Evolutionary conservation across 208 protist species (phyloP), one percentile per base, ranked within the genome.

Genomic region (Polymyxa betae): DNA sequence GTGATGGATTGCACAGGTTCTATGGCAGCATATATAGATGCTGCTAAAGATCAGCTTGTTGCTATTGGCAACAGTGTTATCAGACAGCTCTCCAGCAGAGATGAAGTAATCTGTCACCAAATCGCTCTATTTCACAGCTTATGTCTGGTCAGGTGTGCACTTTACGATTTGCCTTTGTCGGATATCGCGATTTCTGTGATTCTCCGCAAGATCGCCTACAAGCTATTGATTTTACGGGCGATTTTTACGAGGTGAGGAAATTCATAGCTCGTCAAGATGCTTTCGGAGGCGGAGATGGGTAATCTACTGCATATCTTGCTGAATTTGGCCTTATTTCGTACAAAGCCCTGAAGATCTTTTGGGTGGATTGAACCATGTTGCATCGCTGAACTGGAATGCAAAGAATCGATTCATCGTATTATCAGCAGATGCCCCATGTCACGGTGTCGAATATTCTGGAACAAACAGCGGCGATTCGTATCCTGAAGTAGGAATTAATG

Each of bases 1-100:
- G 72, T 82, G 35, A 5, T 82, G 72, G 72, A 82, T 82, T 82
- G 72, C n/a, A 82, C 72, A 5, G 72, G 72, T 5, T 82, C 72
- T n/a, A 82, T 82, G 72, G 72, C 72, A 5, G 72, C n/a, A 5
- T 82, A 43, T 35, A 82, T 82, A 5, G 72, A 82, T 5, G 72
- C 72, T 5, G 5, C 72, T n/a, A 82, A 82, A 43, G 40, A 82
- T n/a, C 72, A 82, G 16, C 16, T 82, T 35, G 10, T 82, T 5
- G 72, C 35, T 5, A 82, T 82, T n/a, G 72, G 16, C 40, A 43
- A 82, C 16, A 82, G n/a, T 16, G 72, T 82, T 5, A 82, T 82
- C 35, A 82, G 35, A 43, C n/a, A 35, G 16, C 72, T 82, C 16
- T 35, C 72, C 16, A 35, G 35, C 35, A 35, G 5, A 12, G n/a